Evolutionary conservation across 1,284 basidiomycete genomes (phyloP).

Genomic region (Porogramme epimiltina): DNA sequence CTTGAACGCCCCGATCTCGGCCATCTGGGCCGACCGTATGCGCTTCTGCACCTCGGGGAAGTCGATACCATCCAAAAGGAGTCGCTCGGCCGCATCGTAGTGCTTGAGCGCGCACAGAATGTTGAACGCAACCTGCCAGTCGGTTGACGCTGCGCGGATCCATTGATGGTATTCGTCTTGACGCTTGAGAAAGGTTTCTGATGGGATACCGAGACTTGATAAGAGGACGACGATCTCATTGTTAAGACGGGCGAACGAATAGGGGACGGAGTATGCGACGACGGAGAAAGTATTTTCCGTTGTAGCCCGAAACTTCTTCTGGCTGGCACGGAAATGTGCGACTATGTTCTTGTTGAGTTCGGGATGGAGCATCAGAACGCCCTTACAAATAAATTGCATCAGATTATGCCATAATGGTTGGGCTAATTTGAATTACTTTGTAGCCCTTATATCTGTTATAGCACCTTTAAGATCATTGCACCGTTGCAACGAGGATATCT

Average conservation of each 20-base stretch:
- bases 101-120: constrained; percentile 53
- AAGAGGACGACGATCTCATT: constrained; percentile 69
- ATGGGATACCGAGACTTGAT: constrained; percentile 58
- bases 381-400: constrained; percentile 26
- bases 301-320: constrained; percentile 64
- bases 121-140: constrained; percentile 52
- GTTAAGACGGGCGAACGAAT: constrained; percentile 63
- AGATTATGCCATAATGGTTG: not conserved
- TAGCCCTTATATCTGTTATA: constrained; percentile 56
- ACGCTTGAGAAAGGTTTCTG: constrained; percentile 53
- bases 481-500: too few species aligned
- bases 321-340: constrained; percentile 62
- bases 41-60: constrained; percentile 38
- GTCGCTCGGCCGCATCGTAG: constrained; percentile 48
- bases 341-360: constrained; percentile 48
- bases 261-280: constrained; percentile 62
- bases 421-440: constrained; percentile 34
- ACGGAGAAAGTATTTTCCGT: constrained; percentile 62
- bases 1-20: constrained; percentile 52
- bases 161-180: constrained; percentile 60
- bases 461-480: too few species aligned
- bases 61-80: constrained; percentile 59
- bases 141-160: constrained; percentile 48
- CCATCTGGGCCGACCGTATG: constrained; percentile 45
- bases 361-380: constrained; percentile 66